A percentile compares a stretch with the other conserved stretches of the same genome.
These are phyloP conservation scores for Coelastrella sp. DNA, from an alignment of 139 green algal species.

Conservation along the genomic window DNA sequence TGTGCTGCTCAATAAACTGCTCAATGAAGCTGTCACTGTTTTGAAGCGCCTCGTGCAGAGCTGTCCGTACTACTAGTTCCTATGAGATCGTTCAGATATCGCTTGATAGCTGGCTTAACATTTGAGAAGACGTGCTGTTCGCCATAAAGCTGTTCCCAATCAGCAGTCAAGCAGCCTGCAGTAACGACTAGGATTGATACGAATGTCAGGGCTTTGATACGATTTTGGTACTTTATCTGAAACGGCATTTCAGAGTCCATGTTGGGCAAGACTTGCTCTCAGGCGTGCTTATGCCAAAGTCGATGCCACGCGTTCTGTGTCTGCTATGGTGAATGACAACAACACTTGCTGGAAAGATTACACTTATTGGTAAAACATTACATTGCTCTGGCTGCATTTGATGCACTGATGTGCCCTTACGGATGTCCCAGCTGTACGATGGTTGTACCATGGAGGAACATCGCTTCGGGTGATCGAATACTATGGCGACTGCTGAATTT, in stretches of 20 bases:
- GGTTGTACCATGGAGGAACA: too few relatives aligned
- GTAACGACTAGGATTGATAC: not conserved
- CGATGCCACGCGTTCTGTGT: not conserved
- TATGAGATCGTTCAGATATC: slow-evolving; percentile 5
- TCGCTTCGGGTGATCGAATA: too few relatives aligned
- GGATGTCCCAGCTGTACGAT: too few relatives aligned
- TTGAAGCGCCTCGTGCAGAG: not conserved
- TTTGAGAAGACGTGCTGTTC: slow-evolving; percentile 39
- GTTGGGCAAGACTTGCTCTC: not conserved
- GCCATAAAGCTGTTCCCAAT: slow-evolving; percentile 42
- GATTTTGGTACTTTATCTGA: not conserved
- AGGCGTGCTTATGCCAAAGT: not conserved
- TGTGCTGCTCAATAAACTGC: not conserved
- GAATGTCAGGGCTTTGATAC: slow-evolving; percentile 38
- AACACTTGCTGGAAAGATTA: too few relatives aligned
- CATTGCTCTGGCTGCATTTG: too few relatives aligned
- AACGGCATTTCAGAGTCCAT: slow-evolving; percentile 5
- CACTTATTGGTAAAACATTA: too few relatives aligned
- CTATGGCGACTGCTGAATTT: too few relatives aligned
- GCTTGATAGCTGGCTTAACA: not conserved
- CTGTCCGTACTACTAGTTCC: not conserved
- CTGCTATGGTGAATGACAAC: too few relatives aligned
- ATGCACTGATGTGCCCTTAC: too few relatives aligned
- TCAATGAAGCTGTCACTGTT: not conserved
- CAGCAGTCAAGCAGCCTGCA: slow-evolving; percentile 22